Evolutionary conservation across 129 eudicot genomes (phyloP).

Genomic region (Chrysanthemum makinoi): DNA sequence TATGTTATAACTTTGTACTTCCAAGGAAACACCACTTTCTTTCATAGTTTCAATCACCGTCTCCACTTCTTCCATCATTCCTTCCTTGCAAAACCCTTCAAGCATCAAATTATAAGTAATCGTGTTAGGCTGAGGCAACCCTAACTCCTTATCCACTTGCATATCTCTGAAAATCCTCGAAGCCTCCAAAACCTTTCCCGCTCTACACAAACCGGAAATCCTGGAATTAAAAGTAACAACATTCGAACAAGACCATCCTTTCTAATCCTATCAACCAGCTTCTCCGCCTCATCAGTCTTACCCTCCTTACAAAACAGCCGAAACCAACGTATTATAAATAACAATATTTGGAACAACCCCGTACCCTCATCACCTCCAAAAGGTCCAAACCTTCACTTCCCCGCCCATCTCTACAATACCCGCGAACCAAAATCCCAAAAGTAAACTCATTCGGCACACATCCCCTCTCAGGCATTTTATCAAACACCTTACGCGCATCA

Average conservation of each 20-base stretch:
- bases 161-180: constrained; percentile 86
- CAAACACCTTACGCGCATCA: constrained; percentile 77
- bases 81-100: constrained; percentile 67
- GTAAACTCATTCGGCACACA: constrained; percentile 82
- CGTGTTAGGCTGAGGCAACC: constrained; percentile 67
- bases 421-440: constrained; percentile 80
- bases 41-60: constrained; percentile 65
- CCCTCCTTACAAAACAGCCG: constrained; percentile 68
- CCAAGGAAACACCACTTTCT: constrained; percentile 29
- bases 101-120: constrained; percentile 75
- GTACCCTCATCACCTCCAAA: constrained; percentile 56
- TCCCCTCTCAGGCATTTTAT: constrained; percentile 81
- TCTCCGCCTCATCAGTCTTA: constrained; percentile 70
- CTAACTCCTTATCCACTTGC: constrained; percentile 69
- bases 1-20: constrained; percentile 68
- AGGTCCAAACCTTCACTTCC: constrained; percentile 49
- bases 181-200: constrained; percentile 80
- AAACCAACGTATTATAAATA: constrained; percentile 73
- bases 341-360: constrained; percentile 49
- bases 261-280: constrained; percentile 73
- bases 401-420: constrained; percentile 63
- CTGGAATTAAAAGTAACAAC: constrained; percentile 88
- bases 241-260: constrained; percentile 65
- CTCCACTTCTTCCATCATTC: constrained; percentile 79
- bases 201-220: constrained; percentile 71